Evolutionary conservation across 306 rosid genomes (phyloP), one percentile per base, ranked within the genome.

Genomic region (Cucurbita maxima): DNA sequence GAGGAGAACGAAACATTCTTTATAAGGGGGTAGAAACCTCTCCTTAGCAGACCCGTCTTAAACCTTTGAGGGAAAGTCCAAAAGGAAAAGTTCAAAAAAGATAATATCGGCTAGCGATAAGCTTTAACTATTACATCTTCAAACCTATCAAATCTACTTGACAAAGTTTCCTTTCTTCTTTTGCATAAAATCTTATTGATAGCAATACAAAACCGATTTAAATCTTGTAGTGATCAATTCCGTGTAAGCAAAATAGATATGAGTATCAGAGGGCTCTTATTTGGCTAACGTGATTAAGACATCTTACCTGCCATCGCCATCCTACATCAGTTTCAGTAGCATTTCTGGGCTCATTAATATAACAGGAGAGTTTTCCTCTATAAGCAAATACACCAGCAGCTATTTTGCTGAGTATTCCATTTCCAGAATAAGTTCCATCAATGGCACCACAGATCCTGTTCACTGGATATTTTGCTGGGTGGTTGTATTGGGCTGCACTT

Each of bases 221-320:
- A 54, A 54, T 10, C 4, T 7, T 8, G n/a, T 58, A 16, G 56
- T 6, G 10, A 52, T 52, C 56, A 16, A 52, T 4, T 52, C 56
- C 16, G 20, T 16, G 20, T 52, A 52, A 52, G 9, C 6, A 52
- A 52, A 6, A 2, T 52, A 52, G 19, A 16, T 6, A 52, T 52
- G 3, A 15, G 56, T 15, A 52, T 7, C 20, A 52, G 56, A 52
- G 56, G 56, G 56, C 56, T 16, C 56, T 0, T 2, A 52, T 52
- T 45, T 45, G 51, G 51, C 15, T 45, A 3, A 45, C 11, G 15
- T 11, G 51, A 0, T 1, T 52, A 52, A 52, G 56, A 52, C 18
- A n/a, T 8, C 9, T 75, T 81, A 90, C 98, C 98, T 90, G 96
- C 96, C 98, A 92, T 38, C 8, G 2, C 98, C 98, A 90, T 18